Base-by-base conservation (phyloP, 2,329 filamentous ascomycete genomes). In the Verticillium isaacii region DNA sequence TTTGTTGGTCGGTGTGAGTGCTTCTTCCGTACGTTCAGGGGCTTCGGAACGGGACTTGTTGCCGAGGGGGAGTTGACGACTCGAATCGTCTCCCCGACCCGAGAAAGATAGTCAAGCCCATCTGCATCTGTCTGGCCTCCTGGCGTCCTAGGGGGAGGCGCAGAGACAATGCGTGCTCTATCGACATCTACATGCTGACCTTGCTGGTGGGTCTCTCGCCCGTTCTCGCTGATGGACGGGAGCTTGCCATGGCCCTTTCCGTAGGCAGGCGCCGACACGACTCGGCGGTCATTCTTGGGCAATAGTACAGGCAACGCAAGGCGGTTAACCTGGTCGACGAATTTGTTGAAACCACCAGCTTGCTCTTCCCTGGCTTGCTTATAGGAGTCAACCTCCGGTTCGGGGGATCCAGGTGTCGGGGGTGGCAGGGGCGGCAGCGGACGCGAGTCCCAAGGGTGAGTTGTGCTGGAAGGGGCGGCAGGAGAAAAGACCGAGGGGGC, bases 51-150 rank as follows among this genome's bases (percentile, higher is more conserved):
- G 3, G 72, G 71, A 56, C 69, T 73, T n/a, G 67, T 65, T 2
- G 70, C 71, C 1, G 75, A 75, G 3, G 81, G 79, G 3, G 83
- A 83, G 62, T 80, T 73, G n/a, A 86, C 83, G 5, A 86, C 71
- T 6, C 83, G 80, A 67, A 86, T 86, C 0, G 82, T 85, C 58
- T 82, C 78, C 61, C 82, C 78, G 2, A 77, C 77, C 36, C 73
- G 75, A 57, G 77, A 75, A 8, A 85, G 70, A 65, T 79, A 82
- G 32, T 81, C 76, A 7, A 83, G 67, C 14, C 74, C 76, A 15
- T 68, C 72, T 50, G 72, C 70, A n/a, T 77, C 76, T 54, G 54
- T 66, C 45, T 57, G 62, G 32, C 61, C 59, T 3, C 63, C 66
- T 17, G 66, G 64, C 5, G 67, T 67, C 36, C 68, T 69, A 14